Conservation (phyloP, 1,139 yeast species). For the Sugiyamaella neomexicana region DNA sequence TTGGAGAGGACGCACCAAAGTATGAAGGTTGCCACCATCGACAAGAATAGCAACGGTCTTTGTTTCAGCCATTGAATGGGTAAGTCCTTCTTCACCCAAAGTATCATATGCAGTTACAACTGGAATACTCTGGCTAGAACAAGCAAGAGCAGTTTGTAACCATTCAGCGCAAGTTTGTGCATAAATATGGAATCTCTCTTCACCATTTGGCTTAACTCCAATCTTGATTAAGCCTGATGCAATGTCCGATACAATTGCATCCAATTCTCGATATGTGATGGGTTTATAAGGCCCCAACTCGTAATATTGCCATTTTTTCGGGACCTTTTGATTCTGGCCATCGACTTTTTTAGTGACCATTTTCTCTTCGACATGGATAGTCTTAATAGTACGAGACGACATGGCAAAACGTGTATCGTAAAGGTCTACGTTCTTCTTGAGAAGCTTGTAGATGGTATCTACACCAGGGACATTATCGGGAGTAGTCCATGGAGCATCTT, state of each 20-base stretch:
- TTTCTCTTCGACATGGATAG: slow-evolving; percentile 75
- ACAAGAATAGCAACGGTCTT: slow-evolving; percentile 76
- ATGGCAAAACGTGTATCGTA: slow-evolving; percentile 59
- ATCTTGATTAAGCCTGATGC: slow-evolving; percentile 75
- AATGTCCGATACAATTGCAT: slow-evolving; percentile 50
- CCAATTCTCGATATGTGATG: slow-evolving; percentile 61
- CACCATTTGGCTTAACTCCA: slow-evolving; percentile 67
- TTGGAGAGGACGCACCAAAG: slow-evolving; percentile 70
- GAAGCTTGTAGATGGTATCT: slow-evolving; percentile 67
- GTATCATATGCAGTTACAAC: slow-evolving; percentile 97
- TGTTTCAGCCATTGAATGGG: slow-evolving; percentile 82
- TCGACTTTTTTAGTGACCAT: slow-evolving; percentile 71
- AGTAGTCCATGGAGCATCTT: slow-evolving; percentile 47
- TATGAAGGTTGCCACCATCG: slow-evolving; percentile 68
- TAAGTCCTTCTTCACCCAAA: slow-evolving; percentile 86
- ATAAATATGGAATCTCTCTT: slow-evolving; percentile 73
- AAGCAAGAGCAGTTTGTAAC: slow-evolving; percentile 85
- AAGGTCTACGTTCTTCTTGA: slow-evolving; percentile 61
- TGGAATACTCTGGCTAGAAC: slow-evolving; percentile 75
- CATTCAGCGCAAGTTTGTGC: slow-evolving; percentile 83
- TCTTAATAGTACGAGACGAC: slow-evolving; percentile 78
- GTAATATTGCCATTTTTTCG: slow-evolving; percentile 84
- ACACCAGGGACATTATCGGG: slow-evolving; percentile 40
- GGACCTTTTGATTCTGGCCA: slow-evolving; percentile 69
- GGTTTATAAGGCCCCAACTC: slow-evolving; percentile 74